Base-by-base conservation (phyloP, 768 basidiomycete species). In the Lepiota subincarnata region DNA sequence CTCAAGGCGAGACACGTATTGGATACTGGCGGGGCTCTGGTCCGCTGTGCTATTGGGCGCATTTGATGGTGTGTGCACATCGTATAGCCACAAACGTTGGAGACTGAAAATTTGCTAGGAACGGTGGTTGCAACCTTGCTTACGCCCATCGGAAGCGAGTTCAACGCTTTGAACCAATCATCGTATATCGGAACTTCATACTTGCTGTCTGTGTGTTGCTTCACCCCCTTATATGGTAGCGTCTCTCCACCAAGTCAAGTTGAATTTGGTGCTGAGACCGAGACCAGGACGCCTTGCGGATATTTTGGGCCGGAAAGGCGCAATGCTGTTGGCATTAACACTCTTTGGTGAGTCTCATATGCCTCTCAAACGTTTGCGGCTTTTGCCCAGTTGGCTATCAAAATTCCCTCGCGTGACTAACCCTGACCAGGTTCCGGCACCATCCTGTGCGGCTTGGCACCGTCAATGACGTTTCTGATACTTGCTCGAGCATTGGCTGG, bases 161-260 rank as follows among this genome's bases (percentile, higher is more conserved):
- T 92, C 70, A 76, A 83, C 62, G 86, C 86, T 66, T 86, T 84
- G 34, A 82, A 86, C 62, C 82, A 88, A 58, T 80, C 90, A 12
- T 89, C 89, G 1, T 94, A 95, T 68, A 84, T 97, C 55, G 94
- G 90, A 28, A 92, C 92, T 11, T 80, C 90, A 11, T 94, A 94
- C 72, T 73, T 95, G 58, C 75, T 94, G 41, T 91, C 89, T 49
- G 82, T 93, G 37, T 93, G 92, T 63, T 93, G 89, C 70, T 93
- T 94, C 68, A 92, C 92, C 18, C 93, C 92, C 55, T 70, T 92
- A 58, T 92, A 92, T 75, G 90, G 90, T 84, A 57, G 60, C 78
- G 24, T 31, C 31, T 68, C 12, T 43, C 22, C 50, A 51, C 44
- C 51, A 45, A 37, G 38, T 39, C 38, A 43, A 37, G 36, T 7